A percentile compares a stretch with the other conserved stretches of the same genome.
phyloP scores from a whole-genome alignment of 208 protist genomes.

The Wallacemonas rigidus region DNA sequence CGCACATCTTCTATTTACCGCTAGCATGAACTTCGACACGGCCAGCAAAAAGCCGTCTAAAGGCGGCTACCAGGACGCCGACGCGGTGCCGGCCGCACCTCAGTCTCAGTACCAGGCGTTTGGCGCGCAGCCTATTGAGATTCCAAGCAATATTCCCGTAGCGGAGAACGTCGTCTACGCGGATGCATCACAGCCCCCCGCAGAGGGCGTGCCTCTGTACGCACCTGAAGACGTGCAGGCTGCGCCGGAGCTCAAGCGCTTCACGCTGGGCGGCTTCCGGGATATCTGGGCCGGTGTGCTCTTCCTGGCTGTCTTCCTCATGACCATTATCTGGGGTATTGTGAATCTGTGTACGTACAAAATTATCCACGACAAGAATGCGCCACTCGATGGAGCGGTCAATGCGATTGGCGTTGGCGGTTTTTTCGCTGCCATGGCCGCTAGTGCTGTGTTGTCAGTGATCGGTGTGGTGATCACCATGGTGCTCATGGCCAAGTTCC shows the following conservation, averaged over 20 bases:
- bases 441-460: slow-evolving; percentile 19
- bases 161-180: slow-evolving; percentile 37
- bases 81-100: neutral
- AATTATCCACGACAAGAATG: slow-evolving; percentile 12
- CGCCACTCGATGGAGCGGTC: neutral
- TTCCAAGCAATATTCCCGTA: slow-evolving; percentile 32
- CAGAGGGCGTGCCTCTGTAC: slow-evolving; percentile 67
- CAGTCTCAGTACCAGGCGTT: slow-evolving; percentile 14
- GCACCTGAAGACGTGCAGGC: slow-evolving; percentile 29
- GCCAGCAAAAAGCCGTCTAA: slow-evolving; percentile 10
- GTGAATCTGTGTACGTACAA: slow-evolving; percentile 50
- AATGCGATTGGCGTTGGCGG: slow-evolving; percentile 13
- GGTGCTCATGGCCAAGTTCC: slow-evolving; percentile 25
- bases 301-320: slow-evolving; percentile 53
- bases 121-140: slow-evolving; percentile 11
- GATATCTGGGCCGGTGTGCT: slow-evolving; percentile 76
- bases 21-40: slow-evolving; percentile 7
- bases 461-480: slow-evolving; percentile 22
- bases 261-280: slow-evolving; percentile 61
- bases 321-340: slow-evolving; percentile 59
- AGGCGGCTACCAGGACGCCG: slow-evolving; percentile 14
- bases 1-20: too few relatives aligned
- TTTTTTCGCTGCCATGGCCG: slow-evolving; percentile 12
- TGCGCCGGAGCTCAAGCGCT: slow-evolving; percentile 59
- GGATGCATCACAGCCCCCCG: slow-evolving; percentile 31